These are phyloP conservation scores for Solanum peruvianum DNA, from an alignment of 257 asterid genomes.

Conservation along the genomic window DNA sequence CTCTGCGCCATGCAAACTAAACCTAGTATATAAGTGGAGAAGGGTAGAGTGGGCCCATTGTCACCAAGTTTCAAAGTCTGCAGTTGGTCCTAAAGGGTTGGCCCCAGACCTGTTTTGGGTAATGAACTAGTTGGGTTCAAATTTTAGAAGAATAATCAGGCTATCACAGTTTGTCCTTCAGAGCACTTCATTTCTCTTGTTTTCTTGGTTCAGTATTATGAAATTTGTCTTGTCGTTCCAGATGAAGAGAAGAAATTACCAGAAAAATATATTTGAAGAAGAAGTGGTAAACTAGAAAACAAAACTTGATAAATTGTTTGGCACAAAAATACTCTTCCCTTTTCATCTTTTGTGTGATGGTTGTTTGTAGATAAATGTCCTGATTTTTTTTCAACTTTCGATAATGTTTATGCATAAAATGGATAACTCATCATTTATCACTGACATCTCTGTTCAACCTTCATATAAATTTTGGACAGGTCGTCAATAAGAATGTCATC, in stretches of 20 bases:
- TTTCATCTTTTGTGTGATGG: neutral
- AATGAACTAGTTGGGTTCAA: neutral
- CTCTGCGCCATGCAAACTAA: neutral
- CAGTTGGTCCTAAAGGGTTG: neutral
- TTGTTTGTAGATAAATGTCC: neutral
- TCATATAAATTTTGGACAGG: constrained; percentile 31
- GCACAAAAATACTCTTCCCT: neutral
- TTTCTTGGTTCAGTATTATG: neutral
- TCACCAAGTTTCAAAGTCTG: neutral
- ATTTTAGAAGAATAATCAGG: neutral
- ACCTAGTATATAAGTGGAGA: neutral
- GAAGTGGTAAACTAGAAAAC: neutral
- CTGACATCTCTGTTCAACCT: neutral
- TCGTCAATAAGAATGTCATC: constrained; percentile 34
- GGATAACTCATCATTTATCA: neutral
- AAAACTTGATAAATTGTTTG: neutral
- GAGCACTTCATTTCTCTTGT: neutral
- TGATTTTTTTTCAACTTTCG: neutral
- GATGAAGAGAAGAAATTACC: neutral
- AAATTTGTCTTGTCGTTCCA: neutral
- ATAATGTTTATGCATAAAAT: neutral
- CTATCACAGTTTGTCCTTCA: neutral
- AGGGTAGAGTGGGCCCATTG: neutral
- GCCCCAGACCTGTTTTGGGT: neutral
- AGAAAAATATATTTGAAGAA: neutral